Percentiles rank a stretch among this genome's conserved stretches.
phyloP scores from a whole-genome alignment of 345 rosid species.

The Ceriops tagal region DNA sequence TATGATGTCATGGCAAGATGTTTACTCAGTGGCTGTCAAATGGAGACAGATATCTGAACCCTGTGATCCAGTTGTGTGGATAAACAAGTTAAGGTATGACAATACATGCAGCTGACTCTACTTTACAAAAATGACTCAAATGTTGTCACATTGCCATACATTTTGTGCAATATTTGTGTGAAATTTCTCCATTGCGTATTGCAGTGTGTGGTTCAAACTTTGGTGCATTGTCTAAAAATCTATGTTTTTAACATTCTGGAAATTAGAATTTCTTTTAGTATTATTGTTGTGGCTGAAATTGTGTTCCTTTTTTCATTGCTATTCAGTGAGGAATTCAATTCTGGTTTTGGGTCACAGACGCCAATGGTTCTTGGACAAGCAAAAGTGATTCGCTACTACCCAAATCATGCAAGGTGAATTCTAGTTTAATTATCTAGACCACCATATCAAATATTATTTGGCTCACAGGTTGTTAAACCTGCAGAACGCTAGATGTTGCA shows the following conservation, averaged over 20 bases:
- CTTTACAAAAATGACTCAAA: conserved; percentile 3
- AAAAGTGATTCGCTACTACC: conserved; percentile 75
- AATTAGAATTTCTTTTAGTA: no score
- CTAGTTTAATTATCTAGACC: not conserved
- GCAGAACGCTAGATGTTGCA: conserved; percentile 69
- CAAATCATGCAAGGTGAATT: conserved; percentile 71
- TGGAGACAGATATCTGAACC: conserved; percentile 99
- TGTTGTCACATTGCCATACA: conserved; percentile 5
- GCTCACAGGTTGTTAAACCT: conserved; percentile 25
- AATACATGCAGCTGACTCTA: conserved; percentile 4
- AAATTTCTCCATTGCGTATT: not conserved
- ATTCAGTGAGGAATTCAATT: conserved; percentile 83
- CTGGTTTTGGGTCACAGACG: conserved; percentile 97
- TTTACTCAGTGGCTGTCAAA: conserved; percentile 76
- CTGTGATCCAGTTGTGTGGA: conserved; percentile 98
- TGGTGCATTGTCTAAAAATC: not conserved
- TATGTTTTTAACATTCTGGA: not conserved
- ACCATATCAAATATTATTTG: not conserved
- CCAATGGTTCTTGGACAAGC: conserved; percentile 94
- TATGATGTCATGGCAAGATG: conserved; percentile 76
- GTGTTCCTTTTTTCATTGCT: not conserved
- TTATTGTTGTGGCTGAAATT: no score
- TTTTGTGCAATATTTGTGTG: not conserved
- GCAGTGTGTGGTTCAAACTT: not conserved
- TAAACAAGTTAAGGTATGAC: conserved; percentile 75